Evolutionary conservation across 768 basidiomycete species (phyloP), one percentile per base, ranked within the genome.

Genomic region (Rhizopogon roseolus): DNA sequence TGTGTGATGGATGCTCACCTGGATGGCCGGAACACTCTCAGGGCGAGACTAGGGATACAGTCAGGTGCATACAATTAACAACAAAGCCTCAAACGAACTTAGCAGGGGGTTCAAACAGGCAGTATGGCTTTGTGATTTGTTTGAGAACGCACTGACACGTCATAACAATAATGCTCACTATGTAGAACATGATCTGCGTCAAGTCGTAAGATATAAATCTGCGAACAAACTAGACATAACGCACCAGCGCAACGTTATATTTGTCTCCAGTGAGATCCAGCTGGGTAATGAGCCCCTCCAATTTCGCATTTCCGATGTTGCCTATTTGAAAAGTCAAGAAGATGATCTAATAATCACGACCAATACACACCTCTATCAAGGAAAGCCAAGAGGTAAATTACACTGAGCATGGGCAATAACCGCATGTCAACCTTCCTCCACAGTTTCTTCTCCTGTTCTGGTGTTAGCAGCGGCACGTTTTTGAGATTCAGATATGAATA

Each of bases 21-120:
- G 4, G 86, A 87, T 8, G 87, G 87, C 28, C 81, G 76, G 61
- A 86, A 76, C 37, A 74, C 76, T 63, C 86, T 86, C 28, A 88
- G 69, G 6, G 85, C 78, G 13, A 68, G 60, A 49, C 43, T 54
- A 16, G 32, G 6, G 14, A 13, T 17, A 19, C 19, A 29, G 5
- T 51, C 9, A n/a, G 42, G 19, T 25, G 7, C 11, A 22, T 14
- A n/a, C 3, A 2, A 44, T 13, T 19, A 9, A 27, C 27, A 8
- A 13, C 8, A 1, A 4, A 6, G 19, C 16, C 4, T 14, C 17
- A 39, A 19, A 61, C 74, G 28, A 51, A 84, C 83, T 87, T 87
- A 37, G 81, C 76, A 0, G 84, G 84, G 53, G 80, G 82, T 71
- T 87, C 85, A 54, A 81, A 85, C 1, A 68, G 29, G 46, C 65